These are phyloP conservation scores for Colletotrichum melonis DNA, from an alignment of 2,329 filamentous ascomycete genomes.

Conservation along the genomic window DNA sequence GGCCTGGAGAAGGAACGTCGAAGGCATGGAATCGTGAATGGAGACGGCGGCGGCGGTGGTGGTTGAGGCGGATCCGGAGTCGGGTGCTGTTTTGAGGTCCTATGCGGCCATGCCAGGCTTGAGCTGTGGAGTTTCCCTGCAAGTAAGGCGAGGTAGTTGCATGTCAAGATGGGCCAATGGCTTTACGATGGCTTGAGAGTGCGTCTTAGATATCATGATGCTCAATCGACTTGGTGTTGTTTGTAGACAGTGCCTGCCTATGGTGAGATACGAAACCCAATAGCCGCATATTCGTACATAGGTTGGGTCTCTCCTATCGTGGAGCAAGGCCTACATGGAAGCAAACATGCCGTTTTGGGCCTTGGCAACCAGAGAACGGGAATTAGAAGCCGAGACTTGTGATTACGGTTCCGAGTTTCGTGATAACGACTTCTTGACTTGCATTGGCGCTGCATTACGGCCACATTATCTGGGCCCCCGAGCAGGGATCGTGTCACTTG, in stretches of 20 bases:
- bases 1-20: slow-evolving; percentile 15
- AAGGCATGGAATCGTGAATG: not conserved
- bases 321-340: no score
- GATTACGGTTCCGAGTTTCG: not conserved
- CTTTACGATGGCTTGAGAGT: not conserved
- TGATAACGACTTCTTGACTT: not conserved
- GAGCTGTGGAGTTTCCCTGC: not conserved
- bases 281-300: not conserved
- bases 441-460: slow-evolving; percentile 2
- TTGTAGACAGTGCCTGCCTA: no score
- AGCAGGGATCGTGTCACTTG: not conserved
- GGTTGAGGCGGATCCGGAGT: not conserved
- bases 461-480: not conserved
- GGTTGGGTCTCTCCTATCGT: not conserved
- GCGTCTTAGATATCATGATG: not conserved
- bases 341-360: not conserved
- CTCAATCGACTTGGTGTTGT: not conserved
- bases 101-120: not conserved
- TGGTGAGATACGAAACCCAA: not conserved
- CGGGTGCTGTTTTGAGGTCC: not conserved
- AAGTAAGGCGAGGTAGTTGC: slow-evolving; percentile 12
- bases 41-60: not conserved
- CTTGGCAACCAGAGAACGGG: not conserved
- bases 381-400: not conserved
- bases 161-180: slow-evolving; percentile 14